Evolutionary conservation across 2,329 filamentous ascomycete genomes (phyloP).

Genomic region (Diaporthe batatas): DNA sequence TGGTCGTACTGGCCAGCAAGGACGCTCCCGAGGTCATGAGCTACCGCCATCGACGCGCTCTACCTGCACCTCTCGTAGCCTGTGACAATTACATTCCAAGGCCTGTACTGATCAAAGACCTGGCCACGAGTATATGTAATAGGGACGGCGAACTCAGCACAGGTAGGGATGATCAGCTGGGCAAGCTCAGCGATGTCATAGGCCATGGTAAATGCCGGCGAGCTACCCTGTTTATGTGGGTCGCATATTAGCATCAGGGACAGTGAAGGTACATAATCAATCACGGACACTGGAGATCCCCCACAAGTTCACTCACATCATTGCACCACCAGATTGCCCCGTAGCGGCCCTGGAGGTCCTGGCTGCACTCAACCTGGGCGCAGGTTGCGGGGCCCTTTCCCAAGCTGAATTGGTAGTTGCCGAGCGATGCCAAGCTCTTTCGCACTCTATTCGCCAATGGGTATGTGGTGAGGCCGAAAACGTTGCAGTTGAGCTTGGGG

Average conservation of each 20-base stretch:
- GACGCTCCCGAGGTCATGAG: not conserved
- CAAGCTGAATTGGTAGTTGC: not conserved
- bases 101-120: not conserved
- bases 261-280: not conserved
- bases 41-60: too few relatives aligned
- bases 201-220: not conserved
- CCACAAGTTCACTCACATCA: not conserved
- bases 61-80: not conserved
- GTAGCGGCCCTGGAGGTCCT: not conserved
- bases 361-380: not conserved
- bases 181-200: not conserved
- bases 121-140: constrained; percentile 7
- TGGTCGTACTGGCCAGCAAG: not conserved
- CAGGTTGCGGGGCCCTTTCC: not conserved
- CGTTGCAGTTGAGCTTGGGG: not conserved
- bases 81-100: constrained; percentile 11
- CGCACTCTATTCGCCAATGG: not conserved
- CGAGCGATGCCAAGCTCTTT: not conserved
- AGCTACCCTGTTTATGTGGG: not conserved
- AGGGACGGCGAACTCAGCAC: not conserved
- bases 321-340: constrained; percentile 22
- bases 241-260: not conserved
- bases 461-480: not conserved
- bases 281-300: not conserved
- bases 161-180: not conserved